Base-by-base conservation (phyloP, 352 stramenopile genomes). In the Elongisporangium prolatum region DNA sequence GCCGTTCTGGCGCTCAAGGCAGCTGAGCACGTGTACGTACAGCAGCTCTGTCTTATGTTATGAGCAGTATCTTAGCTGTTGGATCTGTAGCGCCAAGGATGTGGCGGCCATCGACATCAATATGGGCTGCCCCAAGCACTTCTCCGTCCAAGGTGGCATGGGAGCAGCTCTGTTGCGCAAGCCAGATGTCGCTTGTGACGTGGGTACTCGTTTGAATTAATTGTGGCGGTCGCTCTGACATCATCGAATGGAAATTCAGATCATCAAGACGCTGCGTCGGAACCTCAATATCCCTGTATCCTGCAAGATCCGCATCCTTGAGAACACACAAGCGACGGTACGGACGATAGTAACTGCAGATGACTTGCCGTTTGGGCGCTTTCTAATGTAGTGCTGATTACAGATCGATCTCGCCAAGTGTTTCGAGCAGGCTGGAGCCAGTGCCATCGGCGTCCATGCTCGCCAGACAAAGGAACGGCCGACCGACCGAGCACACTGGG, bases 111-210 rank as follows among this genome's bases (percentile, higher is more conserved):
- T 98, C 25, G 91, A 98, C 64, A 83, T 98, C 63, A 98, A 98
- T 67, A 98, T 98, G 93, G 93, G 93, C 55, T 98, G 93, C 58
- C 93, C 93, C 9, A 98, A 97, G 72, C 84, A 95, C 60, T 98
- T 98, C 56, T 97, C 89, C 16, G 62, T 96, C 22, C 84, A 96
- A 55, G 93, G 91, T 52, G 88, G 89, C 25, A 98, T 98, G 93
- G 93, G 93, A 24, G 86, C 86, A 16, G 88, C 91, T 18, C 72
- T 98, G 22, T 73, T 98, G 21, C 84, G 84, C 50, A 97, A 89
- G 54, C 91, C 90, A 28, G 77, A 97, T 56, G 63, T 92, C 17
- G 91, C 93, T 34, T 93, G 77, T 24, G 89, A 97, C 38, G 80
- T 89, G 66, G 37, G 69, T 74, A 24, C 10, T n/a, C 24, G 4